Base-by-base conservation (phyloP, 108 stramenopile species). In the Cyclotella baltica region DNA sequence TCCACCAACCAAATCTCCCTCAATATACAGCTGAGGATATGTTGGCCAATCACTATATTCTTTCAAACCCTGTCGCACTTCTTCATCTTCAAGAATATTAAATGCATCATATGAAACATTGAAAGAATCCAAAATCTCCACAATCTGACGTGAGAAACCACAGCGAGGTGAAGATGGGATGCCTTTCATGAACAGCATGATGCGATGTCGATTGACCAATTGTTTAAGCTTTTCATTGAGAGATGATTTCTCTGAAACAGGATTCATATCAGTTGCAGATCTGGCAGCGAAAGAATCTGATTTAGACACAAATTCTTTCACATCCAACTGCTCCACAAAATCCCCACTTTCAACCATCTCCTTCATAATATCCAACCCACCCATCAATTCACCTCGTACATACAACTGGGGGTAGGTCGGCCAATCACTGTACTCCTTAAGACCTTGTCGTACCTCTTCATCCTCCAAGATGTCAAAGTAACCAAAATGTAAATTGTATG, bases 111-210 rank as follows among this genome's bases (percentile, higher is more conserved):
- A 99, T 4, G 86, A 74, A 33, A 96, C 86, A 3, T 73, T 52
- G 35, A 65, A 72, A 1, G 82, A 55, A 56, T 95, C 90, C 43
- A 99, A 78, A 31, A 99, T 72, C 64, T 89, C 96, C 0, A 96
- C 89, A 23, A 96, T 89, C 61, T 93, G 88, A 2, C 95, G 75
- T n/a, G 90, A 92, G 74, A 99, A 99, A 4, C 97, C 97, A 69
- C 98, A 99, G 55, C 78, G 77, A 2, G 97, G 97, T 30, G 87
- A 83, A 43, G 89, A 92, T 18, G 98, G 96, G 0, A 96, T 72
- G 57, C 98, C 98, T 80, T 99, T 99, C 98, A 99, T 99, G 77
- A 99, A 99, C 4, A 99, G 75, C 92, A 99, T 93, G 66, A 97
- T 88, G 36, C 86, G 80, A 34, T 85, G 77, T 29, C 86, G 68